Base-by-base conservation (phyloP, 225 moss, liverwort and hornwort species). In the Sphagnum contortum region DNA sequence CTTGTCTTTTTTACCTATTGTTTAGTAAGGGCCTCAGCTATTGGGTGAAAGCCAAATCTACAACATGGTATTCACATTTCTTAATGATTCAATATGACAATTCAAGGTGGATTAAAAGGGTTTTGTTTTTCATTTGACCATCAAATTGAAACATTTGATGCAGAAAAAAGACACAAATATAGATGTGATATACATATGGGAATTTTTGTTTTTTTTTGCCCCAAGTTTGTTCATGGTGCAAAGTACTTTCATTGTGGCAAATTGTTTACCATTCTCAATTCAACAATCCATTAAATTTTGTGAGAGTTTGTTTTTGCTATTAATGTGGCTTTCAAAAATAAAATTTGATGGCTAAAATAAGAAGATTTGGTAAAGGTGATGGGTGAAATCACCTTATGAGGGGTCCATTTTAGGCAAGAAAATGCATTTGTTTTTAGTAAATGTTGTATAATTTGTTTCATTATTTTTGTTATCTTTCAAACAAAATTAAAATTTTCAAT, bases 41-140 rank as follows among this genome's bases (percentile, higher is more conserved):
- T 12, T 59, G 58, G 58, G 58, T 59, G n/a, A 59, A 59, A 29
- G 58, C 58, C 5, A 5, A n/a, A 12, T 8, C 9, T 12, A 59
- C 58, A 5, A 29, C 58, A 59, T 59, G 58, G 58, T 59, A 59
- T 12, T 59, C 14, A 5, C n/a, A 59, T 59, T 59, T 59, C 58
- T 12, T 59, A 12, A 12, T 59, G 5, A 29, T 29, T 29, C 1
- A 29, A 1, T 1, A 29, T 29, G 29, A 29, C 29, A 29, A 29
- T 29, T 29, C 29, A 29, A 29, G 29, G 29, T 29, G 29, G 29
- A 29, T 29, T 29, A 29, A 29, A 0, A 29, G 1, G 29, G 29
- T 0, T 29, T 29, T 29, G 1, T 55, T 11, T 55, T 6, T 55
- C 11, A 11, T 1, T 55, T 55, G 54, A 55, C 54, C 7, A 55